These are phyloP conservation scores for Mycosarcoma mackinlayi DNA, from an alignment of 1,284 basidiomycete species.

Conservation along the genomic window DNA sequence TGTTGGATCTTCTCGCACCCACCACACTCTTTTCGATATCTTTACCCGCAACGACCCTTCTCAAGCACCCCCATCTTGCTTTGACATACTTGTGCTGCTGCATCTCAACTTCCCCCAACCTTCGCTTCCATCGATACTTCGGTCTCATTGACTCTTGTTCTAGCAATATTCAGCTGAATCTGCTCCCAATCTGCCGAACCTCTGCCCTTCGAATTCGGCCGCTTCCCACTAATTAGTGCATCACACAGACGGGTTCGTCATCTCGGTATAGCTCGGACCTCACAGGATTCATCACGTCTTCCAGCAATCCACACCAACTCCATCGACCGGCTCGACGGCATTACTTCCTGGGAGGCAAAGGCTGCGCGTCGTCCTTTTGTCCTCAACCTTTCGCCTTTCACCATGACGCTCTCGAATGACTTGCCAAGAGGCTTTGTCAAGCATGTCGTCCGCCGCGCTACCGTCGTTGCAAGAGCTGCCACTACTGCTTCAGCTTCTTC, in stretches of 20 bases:
- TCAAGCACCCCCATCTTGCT: too few relatives aligned
- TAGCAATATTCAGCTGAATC: not conserved
- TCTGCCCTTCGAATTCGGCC: not conserved
- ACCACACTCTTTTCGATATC: not conserved
- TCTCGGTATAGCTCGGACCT: too few relatives aligned
- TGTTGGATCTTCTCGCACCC: not conserved
- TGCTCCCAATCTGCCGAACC: slow-evolving; percentile 3
- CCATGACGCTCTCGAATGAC: slow-evolving; percentile 28
- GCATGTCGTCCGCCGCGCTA: slow-evolving; percentile 38
- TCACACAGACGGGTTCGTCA: too few relatives aligned
- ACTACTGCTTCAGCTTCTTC: slow-evolving; percentile 7
- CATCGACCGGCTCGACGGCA: not conserved
- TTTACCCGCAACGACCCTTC: too few relatives aligned
- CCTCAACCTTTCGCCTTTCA: not conserved
- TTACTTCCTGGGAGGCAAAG: not conserved
- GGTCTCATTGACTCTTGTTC: not conserved
- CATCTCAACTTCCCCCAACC: not conserved
- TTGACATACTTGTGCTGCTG: not conserved
- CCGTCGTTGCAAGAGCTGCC: slow-evolving; percentile 22
- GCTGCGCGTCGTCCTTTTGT: not conserved
- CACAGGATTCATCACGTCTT: too few relatives aligned
- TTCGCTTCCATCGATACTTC: not conserved
- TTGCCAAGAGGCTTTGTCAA: slow-evolving; percentile 43
- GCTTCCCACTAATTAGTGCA: too few relatives aligned
- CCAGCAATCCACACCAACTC: too few relatives aligned